Evolutionary conservation across 257 asterid genomes (phyloP).

Genomic region (Apocynum venetum): DNA sequence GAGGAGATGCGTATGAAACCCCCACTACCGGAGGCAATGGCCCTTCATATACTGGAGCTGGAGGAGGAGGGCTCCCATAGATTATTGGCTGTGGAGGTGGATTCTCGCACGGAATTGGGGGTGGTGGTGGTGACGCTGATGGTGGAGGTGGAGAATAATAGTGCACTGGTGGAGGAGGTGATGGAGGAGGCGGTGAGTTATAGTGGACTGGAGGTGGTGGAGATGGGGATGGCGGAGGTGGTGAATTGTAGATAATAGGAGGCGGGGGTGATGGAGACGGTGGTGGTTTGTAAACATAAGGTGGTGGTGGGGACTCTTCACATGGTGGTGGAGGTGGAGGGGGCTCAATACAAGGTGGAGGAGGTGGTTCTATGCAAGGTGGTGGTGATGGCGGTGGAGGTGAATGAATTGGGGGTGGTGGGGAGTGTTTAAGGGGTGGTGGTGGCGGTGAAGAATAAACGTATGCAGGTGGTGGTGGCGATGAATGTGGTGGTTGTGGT

Average conservation of each 20-base stretch:
- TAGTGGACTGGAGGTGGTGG: slow-evolving; percentile 41
- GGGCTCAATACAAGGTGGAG: slow-evolving; percentile 33
- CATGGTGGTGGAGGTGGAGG: slow-evolving; percentile 29
- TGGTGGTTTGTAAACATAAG: slow-evolving; percentile 40
- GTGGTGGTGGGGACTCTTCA: slow-evolving; percentile 26
- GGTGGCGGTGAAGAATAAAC: slow-evolving; percentile 39
- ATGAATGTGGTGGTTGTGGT: slow-evolving; percentile 22
- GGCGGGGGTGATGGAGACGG: slow-evolving; percentile 56
- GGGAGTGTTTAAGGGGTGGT: slow-evolving; percentile 29
- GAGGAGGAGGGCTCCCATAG: slow-evolving; percentile 48
- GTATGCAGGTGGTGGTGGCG: slow-evolving; percentile 50
- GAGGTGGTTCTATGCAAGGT: slow-evolving; percentile 51
- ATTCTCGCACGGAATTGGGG: slow-evolving; percentile 16
- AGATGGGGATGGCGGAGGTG: slow-evolving; percentile 44
- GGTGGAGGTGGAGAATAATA: slow-evolving; percentile 32
- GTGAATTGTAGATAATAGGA: slow-evolving; percentile 30
- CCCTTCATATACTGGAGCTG: slow-evolving; percentile 72
- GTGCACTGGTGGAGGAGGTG: slow-evolving; percentile 11
- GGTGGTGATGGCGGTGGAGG: slow-evolving; percentile 51
- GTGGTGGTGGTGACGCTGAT: slow-evolving; percentile 31
- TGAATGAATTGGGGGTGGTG: slow-evolving; percentile 51
- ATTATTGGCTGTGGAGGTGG: slow-evolving; percentile 25
- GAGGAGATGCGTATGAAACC: slow-evolving; percentile 83
- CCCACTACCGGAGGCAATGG: slow-evolving; percentile 74
- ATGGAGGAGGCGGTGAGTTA: slow-evolving; percentile 40